phyloP scores from a whole-genome alignment of 177 flowering plant genomes.

The Vitis hybrid region DNA sequence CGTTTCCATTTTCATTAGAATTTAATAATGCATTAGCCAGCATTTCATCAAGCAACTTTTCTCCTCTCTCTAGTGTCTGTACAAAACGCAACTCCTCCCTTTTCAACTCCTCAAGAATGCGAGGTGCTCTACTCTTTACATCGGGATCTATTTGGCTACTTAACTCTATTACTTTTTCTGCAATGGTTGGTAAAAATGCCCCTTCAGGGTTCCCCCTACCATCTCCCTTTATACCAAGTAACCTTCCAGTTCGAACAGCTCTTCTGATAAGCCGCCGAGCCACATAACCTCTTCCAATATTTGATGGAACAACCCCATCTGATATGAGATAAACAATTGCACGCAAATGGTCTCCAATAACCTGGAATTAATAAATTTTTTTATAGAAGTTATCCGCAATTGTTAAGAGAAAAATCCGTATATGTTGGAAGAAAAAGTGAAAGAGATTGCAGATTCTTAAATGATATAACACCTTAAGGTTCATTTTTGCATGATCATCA shows the following conservation, averaged over 20 bases:
- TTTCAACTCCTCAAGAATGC: constrained; percentile 79
- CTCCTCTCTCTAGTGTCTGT: constrained; percentile 90
- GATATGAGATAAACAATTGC: constrained; percentile 91
- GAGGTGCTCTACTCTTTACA: constrained; percentile 50
- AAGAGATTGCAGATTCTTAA: not conserved
- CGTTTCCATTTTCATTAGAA: constrained; percentile 33
- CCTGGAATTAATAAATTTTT: constrained; percentile 35
- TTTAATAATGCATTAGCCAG: constrained; percentile 50
- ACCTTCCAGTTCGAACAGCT: constrained; percentile 82
- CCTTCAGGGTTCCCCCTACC: constrained; percentile 62
- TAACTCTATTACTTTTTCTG: constrained; percentile 71
- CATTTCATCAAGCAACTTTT: constrained; percentile 85
- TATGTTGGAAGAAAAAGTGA: no score
- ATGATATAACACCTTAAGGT: constrained; percentile 59
- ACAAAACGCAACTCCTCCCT: constrained; percentile 89
- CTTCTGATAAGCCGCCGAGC: constrained; percentile 89
- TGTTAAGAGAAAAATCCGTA: not conserved
- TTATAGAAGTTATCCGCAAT: not conserved
- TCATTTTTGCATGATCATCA: constrained; percentile 59
- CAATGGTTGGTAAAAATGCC: constrained; percentile 72
- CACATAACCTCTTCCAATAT: constrained; percentile 95
- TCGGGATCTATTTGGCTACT: constrained; percentile 71
- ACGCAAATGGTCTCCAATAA: constrained; percentile 91
- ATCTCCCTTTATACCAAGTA: constrained; percentile 79
- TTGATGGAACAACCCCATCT: constrained; percentile 93